Conservation (phyloP, 1,284 basidiomycete genomes). For the Pseudozyma thailandica region DNA sequence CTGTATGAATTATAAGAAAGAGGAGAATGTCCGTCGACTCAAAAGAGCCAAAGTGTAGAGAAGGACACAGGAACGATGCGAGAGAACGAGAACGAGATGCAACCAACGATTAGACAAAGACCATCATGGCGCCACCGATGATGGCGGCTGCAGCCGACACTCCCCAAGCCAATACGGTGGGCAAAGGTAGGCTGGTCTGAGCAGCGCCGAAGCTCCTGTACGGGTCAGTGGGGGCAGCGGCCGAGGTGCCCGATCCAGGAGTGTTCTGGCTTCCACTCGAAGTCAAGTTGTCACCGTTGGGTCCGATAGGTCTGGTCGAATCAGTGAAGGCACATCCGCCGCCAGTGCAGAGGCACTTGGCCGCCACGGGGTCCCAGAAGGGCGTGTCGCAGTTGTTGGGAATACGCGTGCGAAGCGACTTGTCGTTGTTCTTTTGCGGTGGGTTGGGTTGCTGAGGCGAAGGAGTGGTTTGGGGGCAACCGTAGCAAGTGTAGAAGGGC, state of each 20-base stretch:
- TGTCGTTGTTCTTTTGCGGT: slow-evolving; percentile 61
- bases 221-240: slow-evolving; percentile 32
- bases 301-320: slow-evolving; percentile 56
- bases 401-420: slow-evolving; percentile 53
- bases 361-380: slow-evolving; percentile 61
- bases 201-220: slow-evolving; percentile 40
- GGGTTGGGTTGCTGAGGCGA: slow-evolving; percentile 61
- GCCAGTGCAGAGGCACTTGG: slow-evolving; percentile 58
- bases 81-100: background rate
- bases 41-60: background rate
- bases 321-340: slow-evolving; percentile 52
- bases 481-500: slow-evolving; percentile 64
- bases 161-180: slow-evolving; percentile 20
- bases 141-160: slow-evolving; percentile 17
- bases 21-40: too few species aligned
- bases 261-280: slow-evolving; percentile 37
- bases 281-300: slow-evolving; percentile 51
- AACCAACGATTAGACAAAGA: slow-evolving; percentile 15
- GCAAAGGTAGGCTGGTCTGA: background rate
- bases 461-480: slow-evolving; percentile 56
- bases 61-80: background rate
- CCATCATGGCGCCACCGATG: slow-evolving; percentile 24
- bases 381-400: slow-evolving; percentile 57
- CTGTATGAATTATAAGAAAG: too few species aligned
- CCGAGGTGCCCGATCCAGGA: slow-evolving; percentile 8